Conservation (phyloP, 495 filamentous ascomycete species). For the Penicillium atrosanguineum region DNA sequence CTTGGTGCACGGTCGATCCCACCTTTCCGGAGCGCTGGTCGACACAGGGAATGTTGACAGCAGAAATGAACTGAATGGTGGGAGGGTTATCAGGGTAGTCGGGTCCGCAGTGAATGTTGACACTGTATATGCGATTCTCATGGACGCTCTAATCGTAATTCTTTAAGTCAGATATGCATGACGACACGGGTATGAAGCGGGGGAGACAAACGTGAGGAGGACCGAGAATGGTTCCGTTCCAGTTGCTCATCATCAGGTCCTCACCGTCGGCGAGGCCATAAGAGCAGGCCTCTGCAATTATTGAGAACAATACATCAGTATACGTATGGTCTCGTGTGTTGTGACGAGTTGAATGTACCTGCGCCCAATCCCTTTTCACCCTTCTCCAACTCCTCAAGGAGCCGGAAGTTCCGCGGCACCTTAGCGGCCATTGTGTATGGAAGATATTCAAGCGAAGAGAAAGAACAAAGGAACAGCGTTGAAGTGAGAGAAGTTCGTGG, state of each 20-base stretch:
- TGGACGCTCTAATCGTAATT: constrained; percentile 68
- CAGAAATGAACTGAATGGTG: constrained; percentile 83
- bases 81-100: constrained; percentile 89
- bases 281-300: constrained; percentile 80
- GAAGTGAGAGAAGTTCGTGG: constrained; percentile 13
- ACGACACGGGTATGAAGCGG: background rate
- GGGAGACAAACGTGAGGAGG: constrained; percentile 79
- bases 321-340: background rate
- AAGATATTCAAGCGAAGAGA: constrained; percentile 1
- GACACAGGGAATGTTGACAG: constrained; percentile 94
- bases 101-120: constrained; percentile 93
- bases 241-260: constrained; percentile 96
- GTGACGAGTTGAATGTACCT: constrained; percentile 49
- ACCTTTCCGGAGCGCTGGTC: constrained; percentile 74
- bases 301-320: constrained; percentile 15
- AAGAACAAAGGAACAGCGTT: background rate
- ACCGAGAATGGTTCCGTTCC: constrained; percentile 96
- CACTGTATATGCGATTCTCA: constrained; percentile 97
- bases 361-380: constrained; percentile 96
- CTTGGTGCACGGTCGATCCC: constrained; percentile 1
- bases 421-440: constrained; percentile 66
- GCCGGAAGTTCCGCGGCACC: constrained; percentile 89
- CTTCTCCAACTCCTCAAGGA: constrained; percentile 97
- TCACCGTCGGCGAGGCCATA: constrained; percentile 94
- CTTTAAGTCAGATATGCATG: constrained; percentile 3